A percentile compares a stretch with the other conserved stretches of the same genome.
Evolutionary conservation across 2,329 filamentous ascomycete genomes (phyloP).

Genomic region (Trichoderma asperellum): DNA sequence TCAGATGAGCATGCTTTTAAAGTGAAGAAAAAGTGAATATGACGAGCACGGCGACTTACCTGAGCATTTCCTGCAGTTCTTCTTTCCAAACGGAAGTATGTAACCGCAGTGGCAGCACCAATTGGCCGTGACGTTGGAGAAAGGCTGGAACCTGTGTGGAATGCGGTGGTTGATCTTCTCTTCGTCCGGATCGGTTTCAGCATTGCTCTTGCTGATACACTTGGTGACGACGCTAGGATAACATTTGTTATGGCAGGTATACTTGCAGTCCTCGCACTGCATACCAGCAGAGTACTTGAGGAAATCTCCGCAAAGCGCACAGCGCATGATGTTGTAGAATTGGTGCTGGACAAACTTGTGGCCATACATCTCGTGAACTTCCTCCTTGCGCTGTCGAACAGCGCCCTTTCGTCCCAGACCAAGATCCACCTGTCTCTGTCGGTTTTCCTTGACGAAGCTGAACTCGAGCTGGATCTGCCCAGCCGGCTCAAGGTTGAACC

Average conservation of each 20-base stretch:
- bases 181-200: conserved; percentile 96
- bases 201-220: conserved; percentile 99
- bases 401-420: conserved; percentile 94
- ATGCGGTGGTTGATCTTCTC: conserved; percentile 99
- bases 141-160: conserved; percentile 94
- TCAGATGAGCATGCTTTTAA: conserved; percentile 8
- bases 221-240: conserved; percentile 97
- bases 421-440: conserved; percentile 80
- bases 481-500: conserved; percentile 95
- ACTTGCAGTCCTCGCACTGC: conserved; percentile 99
- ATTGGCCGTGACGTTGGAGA: conserved; percentile 95
- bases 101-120: conserved; percentile 99
- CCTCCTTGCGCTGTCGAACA: conserved; percentile 95
- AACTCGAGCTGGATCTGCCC: conserved; percentile 90
- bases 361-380: conserved; percentile 97
- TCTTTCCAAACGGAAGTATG: conserved; percentile 90
- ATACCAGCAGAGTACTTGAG: conserved; percentile 98
- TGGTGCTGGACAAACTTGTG: conserved; percentile 99
- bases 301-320: conserved; percentile 95
- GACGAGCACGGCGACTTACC: conserved; percentile 55
- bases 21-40: conserved; percentile 3
- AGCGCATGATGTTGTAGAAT: conserved; percentile 99
- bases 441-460: conserved; percentile 89
- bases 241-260: conserved; percentile 98
- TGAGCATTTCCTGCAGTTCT: conserved; percentile 90